A percentile compares a stretch with the other conserved stretches of the same genome.
Evolutionary conservation across 2,329 filamentous ascomycete species (phyloP).

Genomic region (Colletotrichum tropicicola): DNA sequence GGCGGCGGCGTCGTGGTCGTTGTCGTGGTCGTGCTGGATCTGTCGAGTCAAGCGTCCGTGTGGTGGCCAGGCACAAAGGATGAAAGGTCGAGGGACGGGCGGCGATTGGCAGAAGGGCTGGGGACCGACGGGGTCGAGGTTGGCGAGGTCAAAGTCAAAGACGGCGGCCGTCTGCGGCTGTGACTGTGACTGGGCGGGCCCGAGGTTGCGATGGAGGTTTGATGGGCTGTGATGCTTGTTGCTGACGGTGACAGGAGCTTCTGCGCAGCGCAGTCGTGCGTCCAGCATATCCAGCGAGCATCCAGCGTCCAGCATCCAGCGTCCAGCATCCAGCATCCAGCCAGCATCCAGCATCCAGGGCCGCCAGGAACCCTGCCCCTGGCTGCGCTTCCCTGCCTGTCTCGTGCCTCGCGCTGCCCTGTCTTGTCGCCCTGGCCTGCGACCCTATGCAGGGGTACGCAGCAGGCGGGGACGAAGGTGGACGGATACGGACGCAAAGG

Average conservation of each 20-base stretch:
- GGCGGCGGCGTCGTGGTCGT: too few relatives aligned
- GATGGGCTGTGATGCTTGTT: background rate
- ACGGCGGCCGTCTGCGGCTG: background rate
- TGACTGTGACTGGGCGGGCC: slow-evolving; percentile 3
- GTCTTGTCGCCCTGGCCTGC: slow-evolving; percentile 3
- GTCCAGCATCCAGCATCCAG: background rate
- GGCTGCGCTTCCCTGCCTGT: background rate
- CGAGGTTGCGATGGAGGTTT: slow-evolving; percentile 9
- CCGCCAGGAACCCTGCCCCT: slow-evolving; percentile 4
- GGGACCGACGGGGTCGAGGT: slow-evolving; percentile 12
- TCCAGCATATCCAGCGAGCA: background rate
- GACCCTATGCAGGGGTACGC: slow-evolving; percentile 19
- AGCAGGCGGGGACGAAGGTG: slow-evolving; percentile 2
- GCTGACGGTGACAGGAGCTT: background rate
- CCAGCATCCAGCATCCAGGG: background rate
- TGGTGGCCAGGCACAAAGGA: slow-evolving; percentile 23
- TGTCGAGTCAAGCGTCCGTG: too few relatives aligned
- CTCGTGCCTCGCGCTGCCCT: background rate
- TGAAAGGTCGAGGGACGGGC: slow-evolving; percentile 2
- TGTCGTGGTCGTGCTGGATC: too few relatives aligned
- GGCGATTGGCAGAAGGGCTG: slow-evolving; percentile 17
- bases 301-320: background rate
- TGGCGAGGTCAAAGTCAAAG: slow-evolving; percentile 21
- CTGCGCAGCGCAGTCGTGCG: background rate
- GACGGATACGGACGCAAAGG: slow-evolving; percentile 23